These are phyloP conservation scores for Fusarium protoensiforme DNA, from an alignment of 2,329 filamentous ascomycete genomes.

Conservation along the genomic window DNA sequence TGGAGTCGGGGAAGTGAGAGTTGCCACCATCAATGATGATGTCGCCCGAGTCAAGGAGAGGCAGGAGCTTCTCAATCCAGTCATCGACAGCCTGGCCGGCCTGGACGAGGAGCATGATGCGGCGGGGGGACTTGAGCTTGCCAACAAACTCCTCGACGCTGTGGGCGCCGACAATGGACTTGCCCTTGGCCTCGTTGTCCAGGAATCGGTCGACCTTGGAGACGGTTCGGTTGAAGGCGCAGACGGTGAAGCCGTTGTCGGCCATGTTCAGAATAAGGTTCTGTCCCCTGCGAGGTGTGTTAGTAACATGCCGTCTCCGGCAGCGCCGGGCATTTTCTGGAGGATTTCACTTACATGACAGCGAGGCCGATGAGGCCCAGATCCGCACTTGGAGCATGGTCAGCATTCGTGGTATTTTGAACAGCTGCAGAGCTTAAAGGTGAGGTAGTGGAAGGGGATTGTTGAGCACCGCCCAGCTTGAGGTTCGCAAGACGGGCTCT, in stretches of 20 bases:
- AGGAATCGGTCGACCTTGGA: conserved; percentile 97
- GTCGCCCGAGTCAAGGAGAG: conserved; percentile 84
- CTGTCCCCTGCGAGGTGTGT: conserved; percentile 67
- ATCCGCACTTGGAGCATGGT: conserved; percentile 77
- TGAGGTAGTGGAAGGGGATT: conserved; percentile 49
- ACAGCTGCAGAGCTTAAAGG: conserved; percentile 38
- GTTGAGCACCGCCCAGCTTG: conserved; percentile 73
- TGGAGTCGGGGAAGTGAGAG: conserved; percentile 99
- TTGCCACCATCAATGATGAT: conserved; percentile 99
- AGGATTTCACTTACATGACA: conserved; percentile 74
- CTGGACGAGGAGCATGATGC: conserved; percentile 99
- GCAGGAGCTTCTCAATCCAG: conserved; percentile 96
- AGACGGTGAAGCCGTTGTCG: conserved; percentile 94
- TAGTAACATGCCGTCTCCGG: conserved; percentile 27
- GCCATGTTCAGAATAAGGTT: conserved; percentile 92
- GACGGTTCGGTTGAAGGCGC: conserved; percentile 98
- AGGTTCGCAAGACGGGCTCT: conserved; percentile 82
- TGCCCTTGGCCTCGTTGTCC: conserved; percentile 92
- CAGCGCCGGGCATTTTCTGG: conserved; percentile 10
- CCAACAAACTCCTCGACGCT: conserved; percentile 92
- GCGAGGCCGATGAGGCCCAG: conserved; percentile 93
- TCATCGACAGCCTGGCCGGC: conserved; percentile 97
- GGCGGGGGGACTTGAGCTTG: conserved; percentile 97
- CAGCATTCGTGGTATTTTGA: conserved; percentile 61
- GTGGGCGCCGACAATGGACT: conserved; percentile 94